phyloP scores from a whole-genome alignment of 495 filamentous ascomycete genomes.

The Aspergillus saccharolyticus region DNA sequence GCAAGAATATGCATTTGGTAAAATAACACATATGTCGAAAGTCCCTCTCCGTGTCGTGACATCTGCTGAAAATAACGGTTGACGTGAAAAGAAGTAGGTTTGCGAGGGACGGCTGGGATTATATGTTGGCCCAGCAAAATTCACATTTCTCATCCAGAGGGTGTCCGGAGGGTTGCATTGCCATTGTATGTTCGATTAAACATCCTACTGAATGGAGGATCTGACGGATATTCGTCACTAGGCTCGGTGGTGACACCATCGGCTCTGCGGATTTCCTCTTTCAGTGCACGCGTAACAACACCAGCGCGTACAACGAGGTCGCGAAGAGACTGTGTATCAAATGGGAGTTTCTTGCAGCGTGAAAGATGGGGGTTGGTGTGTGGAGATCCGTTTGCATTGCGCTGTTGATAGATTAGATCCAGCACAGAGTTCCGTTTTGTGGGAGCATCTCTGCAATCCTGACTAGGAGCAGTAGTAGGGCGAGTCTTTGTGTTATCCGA shows the following conservation, averaged over 20 bases:
- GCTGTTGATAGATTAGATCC: conserved; percentile 72
- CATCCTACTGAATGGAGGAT: conserved; percentile 43
- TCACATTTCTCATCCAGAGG: conserved; percentile 25
- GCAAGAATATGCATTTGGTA: too few relatives aligned
- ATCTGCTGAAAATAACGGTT: conserved; percentile 18
- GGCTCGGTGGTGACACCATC: conserved; percentile 67
- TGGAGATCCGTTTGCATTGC: conserved; percentile 45
- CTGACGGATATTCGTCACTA: conserved; percentile 27
- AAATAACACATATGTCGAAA: conserved; percentile 5
- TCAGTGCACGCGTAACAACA: conserved; percentile 65
- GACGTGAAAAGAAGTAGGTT: conserved; percentile 14
- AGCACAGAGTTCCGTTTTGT: conserved; percentile 74
- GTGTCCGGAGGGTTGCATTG: conserved; percentile 28
- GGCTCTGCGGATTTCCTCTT: conserved; percentile 72
- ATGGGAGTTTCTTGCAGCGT: conserved; percentile 72
- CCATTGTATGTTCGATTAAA: conserved; percentile 38
- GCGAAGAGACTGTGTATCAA: conserved; percentile 83
- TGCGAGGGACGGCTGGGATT: conserved; percentile 14
- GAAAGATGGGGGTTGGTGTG: conserved; percentile 37
- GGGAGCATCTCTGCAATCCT: conserved; percentile 39
- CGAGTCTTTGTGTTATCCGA: conserved; percentile 19
- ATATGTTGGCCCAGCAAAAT: conserved; percentile 10
- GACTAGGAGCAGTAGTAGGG: conserved; percentile 18
- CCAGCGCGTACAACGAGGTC: conserved; percentile 82
- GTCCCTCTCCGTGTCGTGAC: conserved; percentile 21